Evolutionary conservation across 1,284 basidiomycete species (phyloP), one percentile per base, ranked within the genome.

Genomic region (Retiboletus flavoniger): DNA sequence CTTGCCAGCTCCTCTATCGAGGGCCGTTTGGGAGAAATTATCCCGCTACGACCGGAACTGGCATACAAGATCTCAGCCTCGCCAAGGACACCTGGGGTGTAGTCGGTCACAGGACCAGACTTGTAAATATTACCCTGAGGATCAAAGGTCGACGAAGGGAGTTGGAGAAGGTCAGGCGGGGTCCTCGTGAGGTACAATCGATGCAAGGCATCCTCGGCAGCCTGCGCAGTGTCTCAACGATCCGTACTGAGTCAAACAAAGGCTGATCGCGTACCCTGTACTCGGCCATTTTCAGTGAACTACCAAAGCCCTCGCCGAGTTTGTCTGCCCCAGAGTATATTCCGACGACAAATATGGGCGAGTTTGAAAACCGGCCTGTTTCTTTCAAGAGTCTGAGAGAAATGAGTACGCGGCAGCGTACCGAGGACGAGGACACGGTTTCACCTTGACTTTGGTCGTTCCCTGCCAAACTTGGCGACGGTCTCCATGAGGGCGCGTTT

Each of bases 281-380:
- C 73, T 98, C 93, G 16, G 95, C 95, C 96, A 99, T 99, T 68
- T 84, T 85, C 54, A 98, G 77, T 16, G 91, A 94, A 63, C 86
- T 91, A 45, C 97, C 97, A 67, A 94, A 94, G 8, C 95, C 95
- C 75, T 99, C 95, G 13, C 96, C 94, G 3, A 99, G 81, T 74
- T 98, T 87, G 60, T 91, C 89, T 19, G 82, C 83, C 7, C 90
- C 89, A n/a, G 91, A 91, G 72, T 85, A 98, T 47, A 97, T 89
- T 21, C 95, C 96, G 10, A 98, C 90, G 14, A 98, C 91, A 70
- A 93, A 99, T 38, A 97, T 81, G 0, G 96, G 95, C 7, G 91
- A 88, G 63, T 92, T 91, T 3, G 91, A 91, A 60, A 85, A 83
- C 45, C 93, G 84, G 67, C 96, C 96, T 0, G 94, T 94, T 72